Evolutionary conservation across 441 rosid genomes (phyloP).

Genomic region (Flueggea neowawraea): DNA sequence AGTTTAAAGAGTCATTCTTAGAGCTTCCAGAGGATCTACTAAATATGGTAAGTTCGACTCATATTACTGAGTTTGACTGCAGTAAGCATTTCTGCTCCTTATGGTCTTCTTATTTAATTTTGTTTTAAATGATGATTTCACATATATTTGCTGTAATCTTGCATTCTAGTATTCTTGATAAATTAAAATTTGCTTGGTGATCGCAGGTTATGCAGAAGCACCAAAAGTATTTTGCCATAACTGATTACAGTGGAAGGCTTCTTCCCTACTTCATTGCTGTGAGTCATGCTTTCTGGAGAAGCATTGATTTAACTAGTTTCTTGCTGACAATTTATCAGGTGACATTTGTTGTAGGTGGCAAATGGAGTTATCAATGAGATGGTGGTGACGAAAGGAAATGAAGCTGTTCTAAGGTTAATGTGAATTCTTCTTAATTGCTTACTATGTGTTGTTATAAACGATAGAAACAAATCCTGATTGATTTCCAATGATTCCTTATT

Average conservation of each 20-base stretch:
- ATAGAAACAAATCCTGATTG: too few species aligned
- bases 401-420: conserved; percentile 94
- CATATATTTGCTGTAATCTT: not conserved
- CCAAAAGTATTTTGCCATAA: conserved; percentile 85
- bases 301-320: conserved; percentile 5
- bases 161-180: not conserved
- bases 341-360: conserved; percentile 67
- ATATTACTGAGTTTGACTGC: conserved; percentile 11
- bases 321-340: conserved; percentile 15
- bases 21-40: conserved; percentile 89
- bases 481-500: too few species aligned
- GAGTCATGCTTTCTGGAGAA: conserved; percentile 28
- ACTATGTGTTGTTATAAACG: not conserved
- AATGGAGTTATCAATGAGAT: conserved; percentile 82
- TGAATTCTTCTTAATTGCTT: conserved; percentile 12
- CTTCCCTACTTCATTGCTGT: conserved; percentile 90
- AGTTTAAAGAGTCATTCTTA: conserved; percentile 81
- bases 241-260: conserved; percentile 63
- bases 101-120: not conserved
- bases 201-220: conserved; percentile 97
- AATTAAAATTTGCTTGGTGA: conserved; percentile 1
- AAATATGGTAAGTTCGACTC: conserved; percentile 59
- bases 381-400: conserved; percentile 91
- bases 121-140: not conserved
- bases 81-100: not conserved